Conservation (phyloP, 371 early-diverging fungal genomes). For the Fennellomyces sp. region DNA sequence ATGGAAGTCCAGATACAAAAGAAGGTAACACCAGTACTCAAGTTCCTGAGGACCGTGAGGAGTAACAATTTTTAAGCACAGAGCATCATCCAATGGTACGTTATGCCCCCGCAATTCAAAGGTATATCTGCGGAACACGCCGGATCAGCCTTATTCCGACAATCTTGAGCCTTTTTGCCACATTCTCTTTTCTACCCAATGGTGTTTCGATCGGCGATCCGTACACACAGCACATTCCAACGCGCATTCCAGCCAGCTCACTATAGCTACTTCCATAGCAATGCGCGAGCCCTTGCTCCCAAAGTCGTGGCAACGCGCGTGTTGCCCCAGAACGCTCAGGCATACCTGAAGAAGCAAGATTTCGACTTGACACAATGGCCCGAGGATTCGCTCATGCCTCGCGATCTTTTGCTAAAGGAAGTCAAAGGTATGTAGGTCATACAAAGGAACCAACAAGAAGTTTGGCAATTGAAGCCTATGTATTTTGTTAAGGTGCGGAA, state of each 20-base stretch:
- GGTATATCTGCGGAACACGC: no score
- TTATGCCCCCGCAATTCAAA: no score
- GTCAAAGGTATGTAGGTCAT: constrained; percentile 20
- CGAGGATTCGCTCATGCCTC: constrained; percentile 32
- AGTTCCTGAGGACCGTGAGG: no score
- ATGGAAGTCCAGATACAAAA: no score
- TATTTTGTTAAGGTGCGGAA: constrained; percentile 38
- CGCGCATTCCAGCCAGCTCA: background rate
- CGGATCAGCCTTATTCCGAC: no score
- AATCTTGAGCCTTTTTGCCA: no score
- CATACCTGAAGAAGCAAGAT: constrained; percentile 22
- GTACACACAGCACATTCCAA: background rate
- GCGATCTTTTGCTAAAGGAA: constrained; percentile 25
- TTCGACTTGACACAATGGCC: constrained; percentile 38
- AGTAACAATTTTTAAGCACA: no score
- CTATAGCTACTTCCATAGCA: constrained; percentile 8
- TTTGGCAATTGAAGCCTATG: background rate
- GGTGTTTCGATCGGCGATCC: constrained; percentile 3
- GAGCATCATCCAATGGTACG: no score
- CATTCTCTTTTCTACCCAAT: no score
- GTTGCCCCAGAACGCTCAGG: constrained; percentile 27
- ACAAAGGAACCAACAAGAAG: background rate
- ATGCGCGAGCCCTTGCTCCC: constrained; percentile 12
- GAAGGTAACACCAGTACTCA: no score
- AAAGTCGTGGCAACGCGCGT: constrained; percentile 32